A percentile compares a stretch with the other conserved stretches of the same genome.
Conservation (phyloP, 2,329 filamentous ascomycete species). For the Xylaria digitata region DNA sequence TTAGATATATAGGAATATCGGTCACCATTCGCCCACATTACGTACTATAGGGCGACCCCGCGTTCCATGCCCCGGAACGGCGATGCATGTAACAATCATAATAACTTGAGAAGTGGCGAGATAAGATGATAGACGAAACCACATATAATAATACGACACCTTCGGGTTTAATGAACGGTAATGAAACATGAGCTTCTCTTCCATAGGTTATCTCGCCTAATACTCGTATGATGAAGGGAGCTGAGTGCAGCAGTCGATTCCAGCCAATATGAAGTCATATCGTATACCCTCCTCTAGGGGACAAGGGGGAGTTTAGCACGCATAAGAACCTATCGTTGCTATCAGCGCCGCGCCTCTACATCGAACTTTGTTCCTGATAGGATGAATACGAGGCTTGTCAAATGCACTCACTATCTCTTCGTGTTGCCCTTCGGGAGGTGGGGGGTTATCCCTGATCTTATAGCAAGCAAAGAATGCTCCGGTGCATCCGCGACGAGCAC, state of each 20-base stretch:
- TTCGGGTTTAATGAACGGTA: not conserved
- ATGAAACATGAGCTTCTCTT: not conserved
- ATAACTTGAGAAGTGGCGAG: not conserved
- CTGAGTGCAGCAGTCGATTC: not conserved
- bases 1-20: not conserved
- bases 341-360: not conserved
- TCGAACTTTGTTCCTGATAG: not conserved
- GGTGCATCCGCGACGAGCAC: too few species aligned
- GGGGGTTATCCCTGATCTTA: not conserved
- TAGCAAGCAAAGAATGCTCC: not conserved
- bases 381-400: too few species aligned
- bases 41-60: not conserved
- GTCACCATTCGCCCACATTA: not conserved
- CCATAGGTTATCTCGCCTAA: not conserved
- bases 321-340: not conserved
- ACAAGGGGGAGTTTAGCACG: not conserved
- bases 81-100: not conserved
- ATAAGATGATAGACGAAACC: not conserved
- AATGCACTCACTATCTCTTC: not conserved
- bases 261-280: not conserved
- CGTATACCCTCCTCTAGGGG: not conserved
- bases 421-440: not conserved
- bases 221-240: conserved; percentile 4
- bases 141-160: not conserved
- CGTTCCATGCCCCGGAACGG: not conserved